Evolutionary conservation across 495 filamentous ascomycete species (phyloP), one percentile per base, ranked within the genome.

Genomic region (Penicillium taxi): DNA sequence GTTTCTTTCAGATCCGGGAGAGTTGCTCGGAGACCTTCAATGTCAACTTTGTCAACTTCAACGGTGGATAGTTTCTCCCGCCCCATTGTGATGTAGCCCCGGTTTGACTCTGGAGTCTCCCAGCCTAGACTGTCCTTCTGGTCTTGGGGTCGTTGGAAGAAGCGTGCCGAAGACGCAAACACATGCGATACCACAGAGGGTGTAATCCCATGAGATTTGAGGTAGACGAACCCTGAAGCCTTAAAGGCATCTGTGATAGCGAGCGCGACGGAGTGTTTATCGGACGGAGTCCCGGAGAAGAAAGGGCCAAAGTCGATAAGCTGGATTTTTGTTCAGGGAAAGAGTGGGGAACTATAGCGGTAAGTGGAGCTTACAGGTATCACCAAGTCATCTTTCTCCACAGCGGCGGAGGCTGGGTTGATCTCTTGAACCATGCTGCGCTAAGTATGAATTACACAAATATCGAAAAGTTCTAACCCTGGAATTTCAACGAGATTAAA

Each of bases 181-280:
- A 84, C 76, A 16, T 58, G 53, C 22, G 66, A 52, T 9, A 83
- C 52, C n/a, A 72, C 69, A 11, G 70, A 61, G 8, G 73, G 57
- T 0, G 81, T 68, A 37, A 96, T 83, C 12, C 67, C 64, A 50
- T 86, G 81, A 52, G 88, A 78, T 34, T 77, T 83, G 27, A 96
- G 75, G 59, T 96, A 96, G 52, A 95, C 74, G 61, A 96, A 96
- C 21, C 90, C 90, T 4, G 86, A 84, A 6, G 72, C 79, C 39
- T 83, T 81, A 64, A 96, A 94, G 13, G 85, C 89, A 15, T 74
- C 48, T 16, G 88, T 75, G 41, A 96, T 77, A 24, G 80, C 70
- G 18, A 75, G 53, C 2, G 87, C 89, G 5, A 83, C 78, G 29
- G 72, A 50, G 36, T 71, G 65, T 42, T 81, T 84, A 28, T 82